Conservation (phyloP, 352 stramenopile species). For the Phytophthora colocasiae region DNA sequence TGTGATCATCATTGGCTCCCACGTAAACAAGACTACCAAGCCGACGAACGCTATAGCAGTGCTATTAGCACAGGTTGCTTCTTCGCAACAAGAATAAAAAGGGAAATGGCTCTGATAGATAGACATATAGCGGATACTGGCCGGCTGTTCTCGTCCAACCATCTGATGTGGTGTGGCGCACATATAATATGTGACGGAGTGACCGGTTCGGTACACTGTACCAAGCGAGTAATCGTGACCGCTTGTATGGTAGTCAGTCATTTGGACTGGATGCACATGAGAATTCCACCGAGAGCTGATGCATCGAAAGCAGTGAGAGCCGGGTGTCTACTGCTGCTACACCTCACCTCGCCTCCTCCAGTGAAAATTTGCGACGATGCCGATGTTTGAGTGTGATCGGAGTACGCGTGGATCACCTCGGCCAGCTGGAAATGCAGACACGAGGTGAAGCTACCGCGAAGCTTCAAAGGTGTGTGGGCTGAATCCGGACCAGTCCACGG, state of each 20-base stretch:
- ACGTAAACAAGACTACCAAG: background rate
- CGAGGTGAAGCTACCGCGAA: constrained; percentile 4
- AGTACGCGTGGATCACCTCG: constrained; percentile 21
- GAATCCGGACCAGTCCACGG: constrained; percentile 10
- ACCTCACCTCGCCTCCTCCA: constrained; percentile 1
- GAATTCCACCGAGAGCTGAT: constrained; percentile 1
- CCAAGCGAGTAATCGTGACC: background rate
- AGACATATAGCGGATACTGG: background rate
- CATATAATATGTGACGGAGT: constrained; percentile 17
- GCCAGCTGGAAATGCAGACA: constrained; percentile 18
- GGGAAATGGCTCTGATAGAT: background rate
- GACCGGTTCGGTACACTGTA: constrained; percentile 3
- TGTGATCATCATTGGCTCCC: constrained; percentile 48
- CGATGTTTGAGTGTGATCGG: constrained; percentile 10
- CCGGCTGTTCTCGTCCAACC: constrained; percentile 29
- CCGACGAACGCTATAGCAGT: background rate
- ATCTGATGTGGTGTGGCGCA: constrained; percentile 14
- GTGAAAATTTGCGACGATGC: constrained; percentile 10
- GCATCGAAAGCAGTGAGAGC: background rate
- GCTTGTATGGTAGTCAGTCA: constrained; percentile 24
- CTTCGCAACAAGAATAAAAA: constrained; percentile 3
- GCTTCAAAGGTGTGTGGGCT: constrained; percentile 4
- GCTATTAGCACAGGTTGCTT: background rate
- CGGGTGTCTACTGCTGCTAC: background rate
- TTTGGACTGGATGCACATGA: background rate